Base-by-base conservation (phyloP, 768 basidiomycete species). In the Hygrocybe coccinea region DNA sequence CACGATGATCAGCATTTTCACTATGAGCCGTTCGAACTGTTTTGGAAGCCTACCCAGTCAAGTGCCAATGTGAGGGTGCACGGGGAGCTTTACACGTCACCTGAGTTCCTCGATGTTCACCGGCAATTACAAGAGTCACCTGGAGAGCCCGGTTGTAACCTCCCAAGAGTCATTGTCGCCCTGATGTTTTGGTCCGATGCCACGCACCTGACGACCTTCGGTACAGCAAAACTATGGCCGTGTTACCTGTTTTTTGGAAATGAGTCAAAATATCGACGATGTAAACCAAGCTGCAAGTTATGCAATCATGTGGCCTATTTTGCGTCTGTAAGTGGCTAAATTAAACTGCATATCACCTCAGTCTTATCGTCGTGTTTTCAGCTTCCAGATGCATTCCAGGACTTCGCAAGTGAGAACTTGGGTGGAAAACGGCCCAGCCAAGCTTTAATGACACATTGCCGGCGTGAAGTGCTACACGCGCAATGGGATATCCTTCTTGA, bases 401-500 rank as follows among this genome's bases (percentile, higher is more conserved):
- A 52, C 19, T 52, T 49, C 55, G 21, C 49, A 1, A 39, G 15
- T 2, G n/a, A 51, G 17, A 22, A 53, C 5, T 41, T 22, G 17
- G 21, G n/a, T 2, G 15, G 24, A 21, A 11, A 43, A n/a, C 17
- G 29, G 2, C 52, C 36, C 33, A 17, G 19, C 2, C 5, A 14
- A 43, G 10, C 22, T 4, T 37, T 57, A 7, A 2, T 57, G 15
- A 46, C 50, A 11, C 56, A 57, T 22, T 52, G 56, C 29, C 51
- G 44, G 21, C 51, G 56, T 19, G 56, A 57, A 19, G 29, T 52
- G 14, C 29, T 57, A 22, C 56, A 57, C 12, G 43, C 10, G 25
- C 39, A 48, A 33, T 57, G 56, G 56, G 21, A 39, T 1, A 34
- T 56, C 4, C 21, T 56, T 4, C 49, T 75, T 8, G 72, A 74